A percentile compares a stretch with the other conserved stretches of the same genome.
phyloP scores from a whole-genome alignment of 768 basidiomycete genomes.

The Hericium rajendrae region DNA sequence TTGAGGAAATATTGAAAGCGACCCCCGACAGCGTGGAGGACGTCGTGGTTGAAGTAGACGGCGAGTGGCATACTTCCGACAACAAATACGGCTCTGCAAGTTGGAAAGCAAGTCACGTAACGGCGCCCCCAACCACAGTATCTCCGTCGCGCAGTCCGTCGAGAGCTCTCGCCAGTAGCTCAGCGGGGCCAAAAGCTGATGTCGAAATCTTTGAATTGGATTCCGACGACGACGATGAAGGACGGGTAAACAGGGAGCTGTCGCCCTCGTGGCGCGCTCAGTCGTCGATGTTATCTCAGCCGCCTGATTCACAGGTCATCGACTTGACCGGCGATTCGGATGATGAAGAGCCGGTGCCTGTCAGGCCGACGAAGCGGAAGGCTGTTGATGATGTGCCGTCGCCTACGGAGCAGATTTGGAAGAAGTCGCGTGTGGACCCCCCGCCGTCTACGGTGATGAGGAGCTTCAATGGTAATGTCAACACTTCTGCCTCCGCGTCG shows the following conservation, averaged over 20 bases:
- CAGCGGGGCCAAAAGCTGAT: conserved; percentile 22
- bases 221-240: conserved; percentile 64
- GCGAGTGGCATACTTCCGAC: conserved; percentile 92
- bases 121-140: conserved; percentile 18
- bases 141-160: conserved; percentile 15
- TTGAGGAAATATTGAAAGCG: conserved; percentile 71
- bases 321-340: conserved; percentile 79
- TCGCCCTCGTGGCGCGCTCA: conserved; percentile 45
- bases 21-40: conserved; percentile 81
- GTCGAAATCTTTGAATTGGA: conserved; percentile 51
- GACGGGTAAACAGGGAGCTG: conserved; percentile 64
- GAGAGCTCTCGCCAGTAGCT: conserved; percentile 15
- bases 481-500: conserved; percentile 5
- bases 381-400: conserved; percentile 37
- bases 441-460: conserved; percentile 9
- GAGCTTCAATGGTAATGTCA: conserved; percentile 9
- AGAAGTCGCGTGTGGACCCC: conserved; percentile 42
- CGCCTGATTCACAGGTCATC: conserved; percentile 44
- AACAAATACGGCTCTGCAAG: conserved; percentile 66
- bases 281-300: conserved; percentile 3
- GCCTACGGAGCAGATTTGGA: conserved; percentile 65
- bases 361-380: conserved; percentile 52
- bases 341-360: conserved; percentile 33
- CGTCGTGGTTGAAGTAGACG: conserved; percentile 88
- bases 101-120: conserved; percentile 54